Percentiles rank a stretch among this genome's conserved stretches.
These are phyloP conservation scores for Lophiotrema nucula DNA, from an alignment of 495 filamentous ascomycete species.

Conservation along the genomic window DNA sequence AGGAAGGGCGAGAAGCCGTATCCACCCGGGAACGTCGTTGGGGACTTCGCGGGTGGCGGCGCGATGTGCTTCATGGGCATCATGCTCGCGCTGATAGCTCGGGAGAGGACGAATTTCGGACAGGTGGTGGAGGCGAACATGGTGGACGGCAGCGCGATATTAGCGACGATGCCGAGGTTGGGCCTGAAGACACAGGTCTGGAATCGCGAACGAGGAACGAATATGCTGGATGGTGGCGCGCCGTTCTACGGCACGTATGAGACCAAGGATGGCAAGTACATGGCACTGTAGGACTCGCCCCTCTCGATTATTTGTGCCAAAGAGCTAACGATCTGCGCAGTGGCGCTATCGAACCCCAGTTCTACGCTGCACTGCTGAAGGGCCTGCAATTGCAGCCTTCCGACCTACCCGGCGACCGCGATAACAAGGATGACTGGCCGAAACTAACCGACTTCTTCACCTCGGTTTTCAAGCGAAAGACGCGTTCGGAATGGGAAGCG, in stretches of 20 bases:
- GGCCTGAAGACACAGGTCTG: constrained; percentile 58
- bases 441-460: constrained; percentile 60
- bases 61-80: constrained; percentile 67
- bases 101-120: constrained; percentile 58
- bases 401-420: constrained; percentile 53
- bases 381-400: constrained; percentile 58
- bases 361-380: constrained; percentile 66
- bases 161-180: constrained; percentile 74
- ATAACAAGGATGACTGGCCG: constrained; percentile 64
- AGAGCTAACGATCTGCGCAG: constrained; percentile 10
- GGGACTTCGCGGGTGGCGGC: constrained; percentile 91
- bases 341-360: constrained; percentile 83
- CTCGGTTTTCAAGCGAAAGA: constrained; percentile 66
- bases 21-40: constrained; percentile 79
- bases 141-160: constrained; percentile 82
- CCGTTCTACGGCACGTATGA: constrained; percentile 88
- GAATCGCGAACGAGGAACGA: constrained; percentile 63
- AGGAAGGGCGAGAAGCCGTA: constrained; percentile 65
- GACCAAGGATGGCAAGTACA: constrained; percentile 75
- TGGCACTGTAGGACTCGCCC: constrained; percentile 62
- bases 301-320: background rate
- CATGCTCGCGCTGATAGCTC: constrained; percentile 58
- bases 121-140: constrained; percentile 95
- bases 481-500: constrained; percentile 75
- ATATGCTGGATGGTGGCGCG: constrained; percentile 77